Conservation (phyloP, 2,329 filamentous ascomycete genomes). For the Beauveria brongniartii region DNA sequence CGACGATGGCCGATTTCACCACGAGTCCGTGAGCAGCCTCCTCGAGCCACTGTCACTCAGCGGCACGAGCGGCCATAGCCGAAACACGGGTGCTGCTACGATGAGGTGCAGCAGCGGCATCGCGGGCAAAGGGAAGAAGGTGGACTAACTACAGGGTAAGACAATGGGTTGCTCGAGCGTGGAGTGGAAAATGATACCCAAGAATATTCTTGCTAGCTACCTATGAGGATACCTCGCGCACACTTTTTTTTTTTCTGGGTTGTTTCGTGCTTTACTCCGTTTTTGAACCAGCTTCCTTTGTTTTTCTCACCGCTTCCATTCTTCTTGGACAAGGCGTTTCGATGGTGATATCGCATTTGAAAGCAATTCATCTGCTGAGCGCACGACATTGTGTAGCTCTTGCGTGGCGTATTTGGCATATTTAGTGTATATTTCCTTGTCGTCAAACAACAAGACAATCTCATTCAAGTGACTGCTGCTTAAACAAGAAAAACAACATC, state of each 20-base stretch:
- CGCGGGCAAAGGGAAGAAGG: conserved; percentile 38
- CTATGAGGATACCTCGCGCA: neutral
- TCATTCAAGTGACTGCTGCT: neutral
- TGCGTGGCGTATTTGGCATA: neutral
- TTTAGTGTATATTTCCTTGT: neutral
- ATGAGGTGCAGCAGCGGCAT: conserved; percentile 24
- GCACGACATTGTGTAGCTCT: neutral
- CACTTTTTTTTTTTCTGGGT: neutral
- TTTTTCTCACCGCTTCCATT: neutral
- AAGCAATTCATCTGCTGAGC: neutral
- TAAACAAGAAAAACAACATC: neutral
- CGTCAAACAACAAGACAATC: neutral
- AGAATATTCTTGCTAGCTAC: neutral
- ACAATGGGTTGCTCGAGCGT: neutral
- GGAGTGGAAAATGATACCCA: conserved; percentile 6
- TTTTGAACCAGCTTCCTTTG: neutral
- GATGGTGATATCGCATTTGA: neutral
- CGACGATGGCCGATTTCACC: conserved; percentile 38
- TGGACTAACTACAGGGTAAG: conserved; percentile 25
- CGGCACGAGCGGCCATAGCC: conserved; percentile 31
- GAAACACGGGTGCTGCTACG: conserved; percentile 29
- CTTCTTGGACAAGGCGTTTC: conserved; percentile 8
- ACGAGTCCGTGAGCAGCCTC: conserved; percentile 20
- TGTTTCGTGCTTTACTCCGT: neutral
- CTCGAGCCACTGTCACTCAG: conserved; percentile 22